Conservation (phyloP, 2,329 filamentous ascomycete species). For the Arachnomyces sp. region DNA sequence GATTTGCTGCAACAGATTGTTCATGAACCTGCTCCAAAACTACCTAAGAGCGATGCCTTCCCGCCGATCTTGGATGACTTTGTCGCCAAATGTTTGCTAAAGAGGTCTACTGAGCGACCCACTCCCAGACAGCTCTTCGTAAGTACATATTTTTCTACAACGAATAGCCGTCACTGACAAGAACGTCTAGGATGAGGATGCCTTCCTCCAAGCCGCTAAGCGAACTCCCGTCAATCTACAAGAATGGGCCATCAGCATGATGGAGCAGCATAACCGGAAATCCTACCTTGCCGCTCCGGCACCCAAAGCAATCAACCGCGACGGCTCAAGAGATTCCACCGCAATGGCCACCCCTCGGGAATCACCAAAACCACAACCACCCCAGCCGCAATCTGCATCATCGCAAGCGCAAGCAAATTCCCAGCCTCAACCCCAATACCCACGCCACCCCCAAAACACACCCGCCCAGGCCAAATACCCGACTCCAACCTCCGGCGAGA, state of each 20-base stretch:
- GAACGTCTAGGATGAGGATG: conserved; percentile 67
- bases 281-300: conserved; percentile 81
- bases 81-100: conserved; percentile 90
- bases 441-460: conserved; percentile 25
- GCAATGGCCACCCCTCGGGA: conserved; percentile 33
- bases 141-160: conserved; percentile 31
- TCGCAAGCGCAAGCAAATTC: conserved; percentile 12
- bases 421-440: conserved; percentile 21
- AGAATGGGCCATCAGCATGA: conserved; percentile 88
- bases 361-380: conserved; percentile 33
- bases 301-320: conserved; percentile 65
- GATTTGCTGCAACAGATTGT: conserved; percentile 97
- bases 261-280: conserved; percentile 92
- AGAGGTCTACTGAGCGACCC: conserved; percentile 78
- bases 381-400: conserved; percentile 15
- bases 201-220: conserved; percentile 93
- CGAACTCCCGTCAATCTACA: conserved; percentile 88
- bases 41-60: conserved; percentile 97
- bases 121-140: conserved; percentile 92
- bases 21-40: conserved; percentile 82
- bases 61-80: conserved; percentile 91
- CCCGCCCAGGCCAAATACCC: conserved; percentile 33
- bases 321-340: conserved; percentile 49
- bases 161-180: conserved; percentile 8
- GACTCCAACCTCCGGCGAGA: conserved; percentile 66